Evolutionary conservation across 148 eudicot genomes (phyloP), one percentile per base, ranked within the genome.

Genomic region (Dianthus caryophyllus): DNA sequence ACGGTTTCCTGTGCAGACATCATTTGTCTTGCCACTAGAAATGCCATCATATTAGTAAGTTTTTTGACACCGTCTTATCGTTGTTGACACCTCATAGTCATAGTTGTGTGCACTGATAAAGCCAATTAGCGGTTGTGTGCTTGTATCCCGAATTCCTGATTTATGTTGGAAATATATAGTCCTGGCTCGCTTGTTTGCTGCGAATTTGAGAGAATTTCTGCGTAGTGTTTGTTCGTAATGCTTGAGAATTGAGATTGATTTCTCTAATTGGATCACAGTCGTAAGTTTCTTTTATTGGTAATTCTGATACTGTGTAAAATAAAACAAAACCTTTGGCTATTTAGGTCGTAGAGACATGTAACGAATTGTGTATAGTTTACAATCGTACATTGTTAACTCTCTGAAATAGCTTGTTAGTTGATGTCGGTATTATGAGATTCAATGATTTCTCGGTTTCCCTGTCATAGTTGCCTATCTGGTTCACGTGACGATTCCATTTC

Each of bases 1-100:
- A 61, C 56, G 50, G 79, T 76, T 43, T 76, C 75, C 1, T 76
- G 79, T 18, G 29, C 79, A 1, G 79, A 76, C 68, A 60, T 76
- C 43, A 65, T 76, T 52, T 18, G 67, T 66, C 75, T 76, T 43
- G 79, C 79, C 17, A 76, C 75, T 25, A 71, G 79, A 38, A 64
- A 76, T 60, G 75, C 67, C 52, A 61, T 76, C n/a, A 24, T 71
- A 44, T 62, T 76, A 75, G 79, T 76, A 71, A 51, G 51, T 44
- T 57, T 10, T n/a, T 57, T 4, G 29, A 29, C 36, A 15, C 4
- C 21, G 30, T 31, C 27, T 30, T 25, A 11, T 53, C 14, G 44
- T 73, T 31, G 50, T 66, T 43, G 31, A 29, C 60, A 36, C 29
- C 1, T 57, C 21, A 17, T 26, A 7, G 51, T 44, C 6, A 25